These are phyloP conservation scores for Pythium dissotocum DNA, from an alignment of 352 stramenopile species.

Conservation along the genomic window DNA sequence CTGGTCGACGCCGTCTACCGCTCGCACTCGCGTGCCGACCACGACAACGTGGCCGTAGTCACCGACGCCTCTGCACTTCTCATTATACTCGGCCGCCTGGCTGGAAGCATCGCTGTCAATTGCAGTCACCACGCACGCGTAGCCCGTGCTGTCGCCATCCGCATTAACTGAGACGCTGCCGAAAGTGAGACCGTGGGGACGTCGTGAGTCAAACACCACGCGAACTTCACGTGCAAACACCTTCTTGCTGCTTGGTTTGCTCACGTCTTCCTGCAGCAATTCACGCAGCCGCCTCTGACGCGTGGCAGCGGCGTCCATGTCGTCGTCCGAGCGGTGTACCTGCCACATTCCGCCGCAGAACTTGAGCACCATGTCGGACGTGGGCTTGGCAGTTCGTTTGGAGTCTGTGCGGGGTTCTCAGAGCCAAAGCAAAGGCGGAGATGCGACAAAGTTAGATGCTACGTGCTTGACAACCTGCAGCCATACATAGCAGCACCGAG, in stretches of 20 bases:
- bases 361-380: conserved; percentile 45
- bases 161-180: conserved; percentile 13
- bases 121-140: conserved; percentile 46
- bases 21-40: conserved; percentile 40
- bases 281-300: conserved; percentile 30
- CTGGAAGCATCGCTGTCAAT: conserved; percentile 33
- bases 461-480: neutral
- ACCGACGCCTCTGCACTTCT: conserved; percentile 35
- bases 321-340: conserved; percentile 16
- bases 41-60: conserved; percentile 56
- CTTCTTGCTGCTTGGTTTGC: neutral
- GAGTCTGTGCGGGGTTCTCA: neutral
- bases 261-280: conserved; percentile 26
- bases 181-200: conserved; percentile 55
- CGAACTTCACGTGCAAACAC: conserved; percentile 60
- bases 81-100: conserved; percentile 61
- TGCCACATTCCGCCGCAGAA: conserved; percentile 46
- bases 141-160: conserved; percentile 7
- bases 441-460: neutral
- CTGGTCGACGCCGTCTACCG: conserved; percentile 49
- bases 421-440: too few species aligned
- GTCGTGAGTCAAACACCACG: conserved; percentile 54
- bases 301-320: conserved; percentile 24
- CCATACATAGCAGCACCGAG: neutral
- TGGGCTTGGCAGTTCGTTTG: too few species aligned